Evolutionary conservation across 139 green algal genomes (phyloP).

Genomic region (Protoeuglena noctilucae): DNA sequence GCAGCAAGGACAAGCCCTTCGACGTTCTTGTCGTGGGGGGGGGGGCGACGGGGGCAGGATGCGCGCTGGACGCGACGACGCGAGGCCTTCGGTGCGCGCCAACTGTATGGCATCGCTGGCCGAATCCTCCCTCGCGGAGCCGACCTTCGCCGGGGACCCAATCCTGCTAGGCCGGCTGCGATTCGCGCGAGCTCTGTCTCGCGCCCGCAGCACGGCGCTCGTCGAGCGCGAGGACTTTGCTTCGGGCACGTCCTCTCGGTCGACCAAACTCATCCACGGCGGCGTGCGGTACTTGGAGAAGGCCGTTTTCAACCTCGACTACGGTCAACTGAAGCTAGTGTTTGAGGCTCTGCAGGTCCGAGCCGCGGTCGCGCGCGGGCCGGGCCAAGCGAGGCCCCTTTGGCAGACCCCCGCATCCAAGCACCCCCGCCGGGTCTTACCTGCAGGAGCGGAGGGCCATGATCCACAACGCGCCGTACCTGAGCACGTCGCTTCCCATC

Average conservation of each 20-base stretch:
- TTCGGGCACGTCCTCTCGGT: constrained; percentile 72
- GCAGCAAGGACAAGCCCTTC: constrained; percentile 32
- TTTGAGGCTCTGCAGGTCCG: too few species aligned
- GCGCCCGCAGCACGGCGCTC: constrained; percentile 55
- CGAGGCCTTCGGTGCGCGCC: too few species aligned
- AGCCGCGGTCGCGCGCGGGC: too few species aligned
- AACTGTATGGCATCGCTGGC: too few species aligned
- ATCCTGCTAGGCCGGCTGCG: too few species aligned
- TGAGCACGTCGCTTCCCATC: constrained; percentile 58
- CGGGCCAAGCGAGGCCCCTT: too few species aligned
- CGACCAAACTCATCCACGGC: constrained; percentile 90
- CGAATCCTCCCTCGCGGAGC: too few species aligned
- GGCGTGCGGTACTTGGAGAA: constrained; percentile 91
- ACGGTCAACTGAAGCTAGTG: constrained; percentile 78
- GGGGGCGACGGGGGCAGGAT: constrained; percentile 83
- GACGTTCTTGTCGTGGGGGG: constrained; percentile 86
- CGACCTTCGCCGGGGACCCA: too few species aligned
- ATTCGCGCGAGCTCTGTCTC: too few species aligned
- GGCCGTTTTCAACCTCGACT: constrained; percentile 69
- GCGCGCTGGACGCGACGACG: constrained; percentile 74
- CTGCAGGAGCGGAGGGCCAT: constrained; percentile 61
- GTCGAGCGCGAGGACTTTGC: constrained; percentile 91
- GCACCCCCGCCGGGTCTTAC: too few species aligned
- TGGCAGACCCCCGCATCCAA: too few species aligned
- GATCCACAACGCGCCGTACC: constrained; percentile 69